Conservation (phyloP, 208 protist genomes). For the Trypanosoma brucei region DNA sequence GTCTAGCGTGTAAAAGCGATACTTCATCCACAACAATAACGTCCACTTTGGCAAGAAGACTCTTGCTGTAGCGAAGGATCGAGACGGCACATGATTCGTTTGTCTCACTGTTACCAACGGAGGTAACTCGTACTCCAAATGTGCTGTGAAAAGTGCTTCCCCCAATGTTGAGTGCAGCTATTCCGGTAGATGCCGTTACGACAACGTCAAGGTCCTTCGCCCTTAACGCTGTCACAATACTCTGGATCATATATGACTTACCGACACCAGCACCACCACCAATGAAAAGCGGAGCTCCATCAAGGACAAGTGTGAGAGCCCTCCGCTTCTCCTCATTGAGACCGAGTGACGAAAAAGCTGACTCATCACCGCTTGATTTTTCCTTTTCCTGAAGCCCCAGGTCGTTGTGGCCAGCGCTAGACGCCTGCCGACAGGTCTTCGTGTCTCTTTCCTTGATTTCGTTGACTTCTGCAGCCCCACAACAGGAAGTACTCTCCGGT, state of each 20-base stretch:
- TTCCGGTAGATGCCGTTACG: conserved; percentile 58
- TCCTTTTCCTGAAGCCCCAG: background rate
- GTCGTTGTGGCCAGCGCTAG: no score
- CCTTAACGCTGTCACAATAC: conserved; percentile 25
- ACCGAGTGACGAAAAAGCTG: background rate
- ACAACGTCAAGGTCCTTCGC: conserved; percentile 30
- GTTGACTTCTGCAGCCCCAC: no score
- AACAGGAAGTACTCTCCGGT: no score
- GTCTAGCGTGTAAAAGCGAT: conserved; percentile 59
- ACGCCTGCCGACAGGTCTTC: no score
- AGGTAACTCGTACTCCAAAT: conserved; percentile 46
- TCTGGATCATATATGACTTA: conserved; percentile 58
- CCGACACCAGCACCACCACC: conserved; percentile 67
- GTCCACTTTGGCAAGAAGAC: conserved; percentile 31
- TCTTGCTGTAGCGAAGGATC: conserved; percentile 12
- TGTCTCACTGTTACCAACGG: conserved; percentile 9
- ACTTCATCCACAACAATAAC: conserved; percentile 83
- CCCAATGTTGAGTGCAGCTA: conserved; percentile 61
- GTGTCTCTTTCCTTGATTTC: no score
- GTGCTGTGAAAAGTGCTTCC: conserved; percentile 79
- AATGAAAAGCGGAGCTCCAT: conserved; percentile 64
- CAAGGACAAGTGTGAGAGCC: conserved; percentile 31
- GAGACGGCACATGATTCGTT: background rate
- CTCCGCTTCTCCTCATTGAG: conserved; percentile 32
- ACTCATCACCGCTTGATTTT: background rate